Percentiles rank a stretch among this genome's conserved stretches.
These are phyloP conservation scores for Bipolaris oryzae DNA, from an alignment of 2,329 filamentous ascomycete genomes.

Conservation along the genomic window DNA sequence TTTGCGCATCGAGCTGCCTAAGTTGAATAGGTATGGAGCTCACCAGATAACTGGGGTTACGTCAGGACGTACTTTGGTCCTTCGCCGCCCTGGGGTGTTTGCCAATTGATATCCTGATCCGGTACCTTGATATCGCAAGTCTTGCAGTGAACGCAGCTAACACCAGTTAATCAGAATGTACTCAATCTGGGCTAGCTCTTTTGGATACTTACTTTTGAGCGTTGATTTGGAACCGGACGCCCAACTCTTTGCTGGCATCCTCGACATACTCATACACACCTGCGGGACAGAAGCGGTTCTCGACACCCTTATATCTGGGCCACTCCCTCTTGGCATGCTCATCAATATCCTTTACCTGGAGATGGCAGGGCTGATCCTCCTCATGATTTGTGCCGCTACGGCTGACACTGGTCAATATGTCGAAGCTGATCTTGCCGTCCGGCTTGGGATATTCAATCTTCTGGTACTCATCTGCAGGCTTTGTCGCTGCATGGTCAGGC, in stretches of 20 bases:
- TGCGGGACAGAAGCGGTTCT: constrained; percentile 96
- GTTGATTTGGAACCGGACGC: constrained; percentile 97
- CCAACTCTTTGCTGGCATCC: constrained; percentile 82
- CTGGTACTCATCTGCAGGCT: constrained; percentile 74
- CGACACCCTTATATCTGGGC: constrained; percentile 86
- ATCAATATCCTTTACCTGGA: constrained; percentile 96
- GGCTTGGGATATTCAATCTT: constrained; percentile 98
- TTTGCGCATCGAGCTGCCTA: background rate
- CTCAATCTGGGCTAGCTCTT: background rate
- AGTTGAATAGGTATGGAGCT: background rate
- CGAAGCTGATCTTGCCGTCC: constrained; percentile 92
- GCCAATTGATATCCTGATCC: constrained; percentile 90
- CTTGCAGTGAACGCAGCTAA: constrained; percentile 97
- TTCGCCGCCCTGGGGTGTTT: constrained; percentile 90
- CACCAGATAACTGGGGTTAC: constrained; percentile 17
- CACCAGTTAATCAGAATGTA: constrained; percentile 32
- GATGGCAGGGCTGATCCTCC: constrained; percentile 95
- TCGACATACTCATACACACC: constrained; percentile 99
- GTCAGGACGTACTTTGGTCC: constrained; percentile 70
- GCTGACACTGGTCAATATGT: constrained; percentile 93
- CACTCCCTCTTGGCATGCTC: constrained; percentile 82
- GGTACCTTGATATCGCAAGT: constrained; percentile 99
- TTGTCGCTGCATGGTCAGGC: constrained; percentile 79
- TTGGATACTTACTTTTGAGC: constrained; percentile 80
- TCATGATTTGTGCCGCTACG: constrained; percentile 98